Percentiles rank a stretch among this genome's conserved stretches.
Conservation (phyloP, 441 rosid genomes). For the Iberis amara region DNA sequence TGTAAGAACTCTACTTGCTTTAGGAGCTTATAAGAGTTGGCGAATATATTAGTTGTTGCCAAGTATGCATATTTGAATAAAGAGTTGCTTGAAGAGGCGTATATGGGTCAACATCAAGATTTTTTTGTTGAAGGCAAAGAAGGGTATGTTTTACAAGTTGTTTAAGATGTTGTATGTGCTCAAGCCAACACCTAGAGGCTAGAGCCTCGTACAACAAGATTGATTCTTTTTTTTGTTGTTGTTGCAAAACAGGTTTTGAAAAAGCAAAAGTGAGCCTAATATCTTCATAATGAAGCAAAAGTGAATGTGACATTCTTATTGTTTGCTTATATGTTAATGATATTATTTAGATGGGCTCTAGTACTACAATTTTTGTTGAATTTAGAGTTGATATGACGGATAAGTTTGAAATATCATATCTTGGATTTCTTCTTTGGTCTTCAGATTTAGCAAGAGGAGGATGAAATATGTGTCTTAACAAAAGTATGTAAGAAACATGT, state of each 20-base stretch:
- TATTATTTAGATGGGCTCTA: constrained; percentile 16
- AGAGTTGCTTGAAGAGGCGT: neutral
- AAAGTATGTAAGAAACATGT: constrained; percentile 9
- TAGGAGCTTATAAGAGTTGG: constrained; percentile 1
- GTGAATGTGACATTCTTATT: constrained; percentile 4
- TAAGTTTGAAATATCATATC: constrained; percentile 12
- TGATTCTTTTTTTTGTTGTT: neutral
- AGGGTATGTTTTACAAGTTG: neutral
- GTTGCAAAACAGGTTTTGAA: too few species aligned
- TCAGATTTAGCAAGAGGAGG: neutral
- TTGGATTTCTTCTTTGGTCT: constrained; percentile 6
- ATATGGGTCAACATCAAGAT: constrained; percentile 3
- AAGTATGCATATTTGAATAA: constrained; percentile 15
- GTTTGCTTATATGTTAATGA: constrained; percentile 20
- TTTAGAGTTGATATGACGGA: constrained; percentile 7
- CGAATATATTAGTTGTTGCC: constrained; percentile 10
- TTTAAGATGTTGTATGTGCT: constrained; percentile 9
- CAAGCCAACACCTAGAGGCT: neutral
- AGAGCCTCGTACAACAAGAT: constrained; percentile 19
- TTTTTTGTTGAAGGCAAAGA: constrained; percentile 8
- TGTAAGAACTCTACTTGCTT: neutral
- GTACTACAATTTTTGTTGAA: neutral
- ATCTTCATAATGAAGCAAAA: constrained; percentile 3
- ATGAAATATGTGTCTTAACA: constrained; percentile 8
- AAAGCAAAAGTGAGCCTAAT: constrained; percentile 3